A percentile compares a stretch with the other conserved stretches of the same genome.
Conservation (phyloP, 1,284 basidiomycete genomes). For the Leccinum subrobustum region DNA sequence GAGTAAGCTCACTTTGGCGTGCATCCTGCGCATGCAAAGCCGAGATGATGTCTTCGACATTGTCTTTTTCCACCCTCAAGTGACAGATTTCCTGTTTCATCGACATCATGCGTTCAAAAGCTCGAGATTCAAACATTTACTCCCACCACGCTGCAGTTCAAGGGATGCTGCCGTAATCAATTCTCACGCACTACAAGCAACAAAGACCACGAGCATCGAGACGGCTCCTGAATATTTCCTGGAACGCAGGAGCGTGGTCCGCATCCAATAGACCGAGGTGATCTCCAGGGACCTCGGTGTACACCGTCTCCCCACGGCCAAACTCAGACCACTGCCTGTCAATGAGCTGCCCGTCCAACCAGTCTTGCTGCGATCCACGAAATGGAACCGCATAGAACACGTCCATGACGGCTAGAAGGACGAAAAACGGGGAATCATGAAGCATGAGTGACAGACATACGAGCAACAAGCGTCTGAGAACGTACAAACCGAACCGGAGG, state of each 20-base stretch:
- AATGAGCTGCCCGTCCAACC: slow-evolving; percentile 10
- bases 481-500: slow-evolving; percentile 23
- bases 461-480: not conserved
- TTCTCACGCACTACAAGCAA: not conserved
- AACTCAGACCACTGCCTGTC: not conserved
- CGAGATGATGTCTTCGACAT: not conserved
- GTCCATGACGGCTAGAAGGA: slow-evolving; percentile 14
- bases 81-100: not conserved
- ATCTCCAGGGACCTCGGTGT: not conserved
- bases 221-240: not conserved
- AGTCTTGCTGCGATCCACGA: slow-evolving; percentile 20
- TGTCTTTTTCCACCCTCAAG: not conserved
- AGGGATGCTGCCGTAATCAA: not conserved
- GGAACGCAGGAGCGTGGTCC: not conserved
- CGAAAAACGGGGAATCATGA: not conserved
- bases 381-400: slow-evolving; percentile 28
- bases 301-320: not conserved
- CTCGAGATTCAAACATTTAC: not conserved
- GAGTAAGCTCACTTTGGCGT: not conserved
- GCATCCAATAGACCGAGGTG: not conserved
- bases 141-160: no score
- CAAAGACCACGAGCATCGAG: not conserved
- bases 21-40: not conserved
- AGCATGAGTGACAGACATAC: not conserved
- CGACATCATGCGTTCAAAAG: not conserved